Conservation (phyloP, 257 asterid genomes). For the Solanum sparsipilum region DNA sequence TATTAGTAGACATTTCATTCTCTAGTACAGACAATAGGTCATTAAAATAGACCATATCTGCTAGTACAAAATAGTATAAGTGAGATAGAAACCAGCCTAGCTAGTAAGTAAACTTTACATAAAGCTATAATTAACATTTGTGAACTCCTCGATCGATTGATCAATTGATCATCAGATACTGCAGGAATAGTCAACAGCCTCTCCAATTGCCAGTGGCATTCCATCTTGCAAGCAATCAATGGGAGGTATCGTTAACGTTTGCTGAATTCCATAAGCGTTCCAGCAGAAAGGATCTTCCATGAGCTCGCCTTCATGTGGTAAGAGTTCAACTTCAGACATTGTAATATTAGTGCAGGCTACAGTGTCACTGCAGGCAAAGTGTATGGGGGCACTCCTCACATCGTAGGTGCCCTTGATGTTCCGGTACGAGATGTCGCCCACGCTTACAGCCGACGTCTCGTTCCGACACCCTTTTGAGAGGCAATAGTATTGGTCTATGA, state of each 20-base stretch:
- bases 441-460: slow-evolving; percentile 71
- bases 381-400: slow-evolving; percentile 76
- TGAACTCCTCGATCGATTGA: neutral
- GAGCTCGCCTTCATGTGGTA: slow-evolving; percentile 65
- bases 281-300: slow-evolving; percentile 97
- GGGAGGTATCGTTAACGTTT: slow-evolving; percentile 83
- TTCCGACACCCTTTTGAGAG: slow-evolving; percentile 61
- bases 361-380: slow-evolving; percentile 85
- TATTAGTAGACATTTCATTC: neutral
- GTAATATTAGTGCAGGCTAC: slow-evolving; percentile 86
- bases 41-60: neutral
- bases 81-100: neutral
- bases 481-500: slow-evolving; percentile 91
- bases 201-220: slow-evolving; percentile 39
- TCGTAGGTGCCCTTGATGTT: slow-evolving; percentile 95
- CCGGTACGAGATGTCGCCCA: slow-evolving; percentile 43
- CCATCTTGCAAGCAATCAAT: slow-evolving; percentile 82
- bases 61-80: neutral
- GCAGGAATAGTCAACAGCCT: slow-evolving; percentile 36
- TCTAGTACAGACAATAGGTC: neutral
- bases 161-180: neutral
- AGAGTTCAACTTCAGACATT: slow-evolving; percentile 88
- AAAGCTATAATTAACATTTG: neutral
- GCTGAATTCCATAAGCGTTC: slow-evolving; percentile 85
- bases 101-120: neutral